These are phyloP conservation scores for Penicillium macrosclerotiorum DNA, from an alignment of 495 filamentous ascomycete genomes.

Conservation along the genomic window DNA sequence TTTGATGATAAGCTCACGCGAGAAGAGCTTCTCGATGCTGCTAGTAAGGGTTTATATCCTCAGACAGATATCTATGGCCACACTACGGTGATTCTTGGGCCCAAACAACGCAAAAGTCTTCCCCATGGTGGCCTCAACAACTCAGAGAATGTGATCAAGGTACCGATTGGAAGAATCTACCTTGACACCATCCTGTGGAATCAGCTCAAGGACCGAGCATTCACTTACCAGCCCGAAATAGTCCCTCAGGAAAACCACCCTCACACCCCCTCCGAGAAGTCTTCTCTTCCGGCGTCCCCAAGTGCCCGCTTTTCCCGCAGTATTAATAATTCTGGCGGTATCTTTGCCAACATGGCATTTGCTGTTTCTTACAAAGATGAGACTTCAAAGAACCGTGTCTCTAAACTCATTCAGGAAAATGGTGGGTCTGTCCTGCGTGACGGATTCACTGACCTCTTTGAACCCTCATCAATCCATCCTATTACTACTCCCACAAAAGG, in stretches of 20 bases:
- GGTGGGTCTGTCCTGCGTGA: slow-evolving; percentile 71
- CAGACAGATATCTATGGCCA: slow-evolving; percentile 49
- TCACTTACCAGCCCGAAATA: slow-evolving; percentile 25
- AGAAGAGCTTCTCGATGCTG: slow-evolving; percentile 30
- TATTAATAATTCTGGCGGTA: slow-evolving; percentile 27
- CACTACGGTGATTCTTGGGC: slow-evolving; percentile 37
- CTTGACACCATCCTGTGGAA: slow-evolving; percentile 51
- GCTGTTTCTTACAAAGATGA: slow-evolving; percentile 69
- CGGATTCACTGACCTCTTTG: slow-evolving; percentile 86
- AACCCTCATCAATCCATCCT: slow-evolving; percentile 41
- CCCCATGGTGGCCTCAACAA: slow-evolving; percentile 28
- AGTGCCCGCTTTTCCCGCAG: slow-evolving; percentile 40
- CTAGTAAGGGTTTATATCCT: slow-evolving; percentile 27
- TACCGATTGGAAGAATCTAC: slow-evolving; percentile 48
- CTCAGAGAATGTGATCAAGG: slow-evolving; percentile 36
- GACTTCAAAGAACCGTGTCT: slow-evolving; percentile 50
- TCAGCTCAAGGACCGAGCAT: slow-evolving; percentile 44
- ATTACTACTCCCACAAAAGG: slow-evolving; percentile 29
- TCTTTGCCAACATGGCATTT: slow-evolving; percentile 80
- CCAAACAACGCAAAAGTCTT: slow-evolving; percentile 49
- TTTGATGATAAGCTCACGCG: slow-evolving; percentile 38
- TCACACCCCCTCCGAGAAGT: slow-evolving; percentile 41
- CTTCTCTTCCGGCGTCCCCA: slow-evolving; percentile 43
- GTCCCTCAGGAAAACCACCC: slow-evolving; percentile 22
- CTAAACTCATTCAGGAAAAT: slow-evolving; percentile 50